phyloP scores from a whole-genome alignment of 2,329 filamentous ascomycete genomes.

The Botrytis hyacinthi region DNA sequence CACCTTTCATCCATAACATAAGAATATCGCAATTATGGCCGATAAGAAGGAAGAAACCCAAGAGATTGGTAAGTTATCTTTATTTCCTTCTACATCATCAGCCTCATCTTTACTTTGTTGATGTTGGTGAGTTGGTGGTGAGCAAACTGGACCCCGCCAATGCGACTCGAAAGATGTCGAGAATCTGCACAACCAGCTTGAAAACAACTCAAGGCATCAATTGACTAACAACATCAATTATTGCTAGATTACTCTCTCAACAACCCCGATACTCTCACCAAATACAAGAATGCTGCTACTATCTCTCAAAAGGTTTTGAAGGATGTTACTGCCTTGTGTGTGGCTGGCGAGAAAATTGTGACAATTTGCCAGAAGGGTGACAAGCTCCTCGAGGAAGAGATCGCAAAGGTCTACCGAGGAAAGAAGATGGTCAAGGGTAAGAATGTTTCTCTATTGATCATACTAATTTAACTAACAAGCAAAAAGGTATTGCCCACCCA shows the following conservation, averaged over 20 bases:
- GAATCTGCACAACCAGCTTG: conserved; percentile 4
- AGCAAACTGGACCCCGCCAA: conserved; percentile 37
- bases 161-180: conserved; percentile 23
- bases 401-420: conserved; percentile 94
- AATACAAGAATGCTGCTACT: conserved; percentile 95
- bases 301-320: conserved; percentile 96
- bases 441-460: not conserved
- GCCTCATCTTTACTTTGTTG: conserved; percentile 30
- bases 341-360: conserved; percentile 87
- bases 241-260: conserved; percentile 77
- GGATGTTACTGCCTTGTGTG: conserved; percentile 70
- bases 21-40: conserved; percentile 39
- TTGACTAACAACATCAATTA: not conserved
- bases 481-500: conserved; percentile 80
- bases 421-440: conserved; percentile 93
- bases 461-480: conserved; percentile 38
- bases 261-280: conserved; percentile 93
- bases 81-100: conserved; percentile 1
- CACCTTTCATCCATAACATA: not conserved
- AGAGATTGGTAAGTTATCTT: conserved; percentile 42
- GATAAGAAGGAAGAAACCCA: conserved; percentile 43
- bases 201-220: not conserved
- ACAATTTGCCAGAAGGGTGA: conserved; percentile 95
- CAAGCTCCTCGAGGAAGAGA: conserved; percentile 89
- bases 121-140: conserved; percentile 22